A percentile compares a stretch with the other conserved stretches of the same genome.
phyloP scores from a whole-genome alignment of 345 rosid genomes.

The Rhodamnia rubescens region DNA sequence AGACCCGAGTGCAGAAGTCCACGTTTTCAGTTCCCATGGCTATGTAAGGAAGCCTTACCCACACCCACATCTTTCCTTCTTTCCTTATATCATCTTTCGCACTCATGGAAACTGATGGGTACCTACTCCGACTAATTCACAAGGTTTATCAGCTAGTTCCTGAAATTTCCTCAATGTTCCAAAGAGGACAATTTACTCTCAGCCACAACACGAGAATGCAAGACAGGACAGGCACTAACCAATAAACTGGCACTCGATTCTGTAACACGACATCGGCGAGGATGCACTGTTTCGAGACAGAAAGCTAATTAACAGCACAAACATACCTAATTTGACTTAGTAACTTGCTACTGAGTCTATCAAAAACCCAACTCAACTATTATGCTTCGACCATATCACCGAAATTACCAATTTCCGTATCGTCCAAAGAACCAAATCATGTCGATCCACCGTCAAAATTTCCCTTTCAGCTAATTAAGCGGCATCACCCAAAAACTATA shows the following conservation, averaged over 20 bases:
- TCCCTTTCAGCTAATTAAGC: neutral
- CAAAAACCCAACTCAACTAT: neutral
- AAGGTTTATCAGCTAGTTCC: neutral
- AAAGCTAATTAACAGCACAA: neutral
- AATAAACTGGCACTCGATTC: neutral
- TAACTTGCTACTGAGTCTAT: neutral
- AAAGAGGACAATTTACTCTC: neutral
- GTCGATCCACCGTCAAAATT: neutral
- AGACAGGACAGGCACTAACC: neutral
- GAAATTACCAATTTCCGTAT: neutral
- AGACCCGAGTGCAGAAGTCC: neutral
- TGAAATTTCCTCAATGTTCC: neutral
- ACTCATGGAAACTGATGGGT: neutral
- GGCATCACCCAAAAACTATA: neutral
- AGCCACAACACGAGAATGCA: neutral
- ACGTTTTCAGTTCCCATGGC: neutral
- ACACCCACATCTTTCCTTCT: neutral
- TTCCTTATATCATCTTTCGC: neutral
- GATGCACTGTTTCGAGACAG: neutral
- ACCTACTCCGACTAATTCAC: neutral
- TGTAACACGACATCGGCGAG: neutral
- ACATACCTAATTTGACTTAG: neutral
- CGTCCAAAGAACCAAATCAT: neutral
- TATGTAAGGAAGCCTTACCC: no score
- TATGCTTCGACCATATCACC: neutral